These are phyloP conservation scores for Fonsecaea monophora DNA, from an alignment of 2,329 filamentous ascomycete genomes.

Conservation along the genomic window DNA sequence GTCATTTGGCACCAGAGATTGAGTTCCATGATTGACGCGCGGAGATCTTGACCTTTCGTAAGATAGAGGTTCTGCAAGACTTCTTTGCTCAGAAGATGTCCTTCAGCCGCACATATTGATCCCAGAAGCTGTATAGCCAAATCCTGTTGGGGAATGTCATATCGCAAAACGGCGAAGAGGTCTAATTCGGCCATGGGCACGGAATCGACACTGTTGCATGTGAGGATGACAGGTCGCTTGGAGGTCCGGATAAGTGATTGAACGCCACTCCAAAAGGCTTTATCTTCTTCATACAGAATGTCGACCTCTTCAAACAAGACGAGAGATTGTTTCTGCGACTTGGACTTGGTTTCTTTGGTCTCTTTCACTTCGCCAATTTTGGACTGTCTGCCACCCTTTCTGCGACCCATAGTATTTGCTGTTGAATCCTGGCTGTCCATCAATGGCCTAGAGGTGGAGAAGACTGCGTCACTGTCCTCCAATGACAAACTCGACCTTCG, in stretches of 20 bases:
- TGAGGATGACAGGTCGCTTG: conserved; percentile 90
- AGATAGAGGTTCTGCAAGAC: conserved; percentile 74
- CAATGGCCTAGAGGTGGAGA: conserved; percentile 35
- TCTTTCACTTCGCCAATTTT: conserved; percentile 32
- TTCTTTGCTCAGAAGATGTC: conserved; percentile 74
- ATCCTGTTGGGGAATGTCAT: conserved; percentile 69
- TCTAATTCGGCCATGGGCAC: conserved; percentile 75
- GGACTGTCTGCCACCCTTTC: conserved; percentile 37
- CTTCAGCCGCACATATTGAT: conserved; percentile 84
- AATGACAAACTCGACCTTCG: conserved; percentile 33
- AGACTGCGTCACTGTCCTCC: conserved; percentile 17
- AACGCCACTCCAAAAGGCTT: conserved; percentile 89
- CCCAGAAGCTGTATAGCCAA: conserved; percentile 81
- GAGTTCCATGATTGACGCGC: conserved; percentile 81
- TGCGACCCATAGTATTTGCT: conserved; percentile 21
- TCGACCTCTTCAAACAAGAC: conserved; percentile 95
- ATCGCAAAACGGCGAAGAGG: conserved; percentile 84
- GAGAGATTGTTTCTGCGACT: conserved; percentile 85
- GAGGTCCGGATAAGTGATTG: conserved; percentile 79
- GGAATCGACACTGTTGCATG: conserved; percentile 89
- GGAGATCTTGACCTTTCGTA: conserved; percentile 73
- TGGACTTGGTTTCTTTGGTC: conserved; percentile 25
- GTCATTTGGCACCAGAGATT: conserved; percentile 98
- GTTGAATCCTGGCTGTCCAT: conserved; percentile 42
- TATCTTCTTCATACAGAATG: conserved; percentile 92